Conservation (phyloP, 805 yeast genomes). For the Sporopachydermia lactativora region DNA sequence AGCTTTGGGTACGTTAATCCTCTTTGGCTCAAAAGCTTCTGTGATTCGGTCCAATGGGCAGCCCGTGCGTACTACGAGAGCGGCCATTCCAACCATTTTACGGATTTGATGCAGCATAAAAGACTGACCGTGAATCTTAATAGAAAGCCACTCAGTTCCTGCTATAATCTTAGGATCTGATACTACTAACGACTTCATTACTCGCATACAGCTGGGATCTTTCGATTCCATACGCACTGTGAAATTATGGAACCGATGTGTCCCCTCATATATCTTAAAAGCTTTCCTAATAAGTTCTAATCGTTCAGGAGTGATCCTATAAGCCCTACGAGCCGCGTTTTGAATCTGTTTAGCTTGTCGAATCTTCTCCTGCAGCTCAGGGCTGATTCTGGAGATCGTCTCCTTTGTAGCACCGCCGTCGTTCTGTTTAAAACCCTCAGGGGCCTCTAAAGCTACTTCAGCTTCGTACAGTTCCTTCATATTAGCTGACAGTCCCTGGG, state of each 20-base stretch:
- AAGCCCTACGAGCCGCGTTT: constrained; percentile 50
- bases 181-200: constrained; percentile 65
- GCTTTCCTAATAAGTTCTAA: constrained; percentile 51
- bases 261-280: constrained; percentile 63
- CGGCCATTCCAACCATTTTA: constrained; percentile 95
- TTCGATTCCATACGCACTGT: constrained; percentile 70
- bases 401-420: constrained; percentile 20
- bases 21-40: constrained; percentile 61
- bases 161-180: constrained; percentile 85
- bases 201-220: constrained; percentile 77
- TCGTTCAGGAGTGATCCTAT: constrained; percentile 49
- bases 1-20: constrained; percentile 89
- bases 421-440: constrained; percentile 22
- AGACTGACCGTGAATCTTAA: constrained; percentile 95
- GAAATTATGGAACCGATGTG: constrained; percentile 86
- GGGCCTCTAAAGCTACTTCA: constrained; percentile 15
- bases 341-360: constrained; percentile 49
- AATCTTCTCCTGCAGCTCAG: constrained; percentile 21
- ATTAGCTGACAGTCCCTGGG: constrained; percentile 24
- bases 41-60: constrained; percentile 63
- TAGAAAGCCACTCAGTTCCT: constrained; percentile 91
- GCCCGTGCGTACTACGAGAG: constrained; percentile 73
- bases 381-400: constrained; percentile 14
- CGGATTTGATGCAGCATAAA: constrained; percentile 97
- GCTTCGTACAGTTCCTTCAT: constrained; percentile 15